Base-by-base conservation (phyloP, 2,329 filamentous ascomycete species). In the Hirsutella rhossiliensis region DNA sequence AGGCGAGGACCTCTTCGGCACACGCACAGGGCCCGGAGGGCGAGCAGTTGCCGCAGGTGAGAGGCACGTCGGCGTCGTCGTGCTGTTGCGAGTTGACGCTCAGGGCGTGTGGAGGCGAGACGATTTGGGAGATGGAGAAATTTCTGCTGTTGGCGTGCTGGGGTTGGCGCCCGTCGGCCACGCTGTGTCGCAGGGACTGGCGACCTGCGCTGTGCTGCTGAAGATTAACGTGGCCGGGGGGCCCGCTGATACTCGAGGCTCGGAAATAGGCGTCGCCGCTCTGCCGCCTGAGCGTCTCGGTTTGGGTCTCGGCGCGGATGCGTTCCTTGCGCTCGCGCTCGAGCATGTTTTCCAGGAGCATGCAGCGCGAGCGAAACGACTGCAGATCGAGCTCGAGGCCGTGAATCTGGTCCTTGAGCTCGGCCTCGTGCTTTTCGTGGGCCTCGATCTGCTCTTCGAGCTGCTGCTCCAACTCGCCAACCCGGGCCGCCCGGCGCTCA, bases 401-500 rank as follows among this genome's bases (percentile, higher is more conserved):
- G 38, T 65, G 66, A 23, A 81, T 71, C 47, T 74, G 73, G n/a
- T 75, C 71, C 52, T 70, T 71, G 46, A 79, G 54, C 5, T 77
- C 78, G 43, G 71, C 63, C 50, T 82, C 75, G 39, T 68, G 65
- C 49, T 78, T 72, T 8, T 79, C 73, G 40, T 77, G 66, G 15
- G 68, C 68, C 36, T 75, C 73, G 53, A 73, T 76, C 39, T 77
- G 67, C 47, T 79, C 73, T 4, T 82, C 76, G 7, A 84, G 65
- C 56, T 80, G 75, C 52, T 82, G 77, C 60, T 85, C 79, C 29
- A 84, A 65, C 58, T 83, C 89, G 34, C 84, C 82, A 7, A 96
- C 86, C 34, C 87, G 84, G 20, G 87, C 86, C 2, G 87, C 87
- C 50, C 90, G 78, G 46, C 90, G 75, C 64, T 95, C 88, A 30